These are phyloP conservation scores for Metschnikowia lachancei DNA, from an alignment of 805 yeast species.

Conservation along the genomic window DNA sequence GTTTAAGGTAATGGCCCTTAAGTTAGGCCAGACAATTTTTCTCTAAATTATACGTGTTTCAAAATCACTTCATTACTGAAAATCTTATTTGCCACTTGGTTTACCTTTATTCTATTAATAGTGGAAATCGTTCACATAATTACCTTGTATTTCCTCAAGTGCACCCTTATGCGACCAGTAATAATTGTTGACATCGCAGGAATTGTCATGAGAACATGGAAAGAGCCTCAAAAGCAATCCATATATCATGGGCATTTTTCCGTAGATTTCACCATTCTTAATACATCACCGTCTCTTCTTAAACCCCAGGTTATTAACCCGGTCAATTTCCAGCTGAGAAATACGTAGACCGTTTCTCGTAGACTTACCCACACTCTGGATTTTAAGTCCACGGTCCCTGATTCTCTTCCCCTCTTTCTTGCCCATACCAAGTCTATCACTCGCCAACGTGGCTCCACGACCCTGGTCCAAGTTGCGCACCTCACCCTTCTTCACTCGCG, in stretches of 20 bases:
- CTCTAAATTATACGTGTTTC: too few relatives aligned
- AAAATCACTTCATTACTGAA: too few relatives aligned
- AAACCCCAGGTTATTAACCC: conserved; percentile 24
- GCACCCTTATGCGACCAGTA: too few relatives aligned
- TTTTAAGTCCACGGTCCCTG: conserved; percentile 77
- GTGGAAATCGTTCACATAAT: too few relatives aligned
- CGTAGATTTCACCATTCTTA: not conserved
- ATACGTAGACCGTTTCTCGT: conserved; percentile 78
- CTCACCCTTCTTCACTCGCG: conserved; percentile 66
- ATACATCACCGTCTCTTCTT: conserved; percentile 1
- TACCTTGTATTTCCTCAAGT: too few relatives aligned
- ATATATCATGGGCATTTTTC: not conserved
- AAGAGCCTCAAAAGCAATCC: too few relatives aligned
- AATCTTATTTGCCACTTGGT: too few relatives aligned
- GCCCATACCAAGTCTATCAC: conserved; percentile 52
- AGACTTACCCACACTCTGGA: conserved; percentile 69
- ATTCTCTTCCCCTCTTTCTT: conserved; percentile 35
- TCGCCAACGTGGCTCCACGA: conserved; percentile 48
- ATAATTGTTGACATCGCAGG: too few relatives aligned
- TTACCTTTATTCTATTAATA: too few relatives aligned
- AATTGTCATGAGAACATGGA: too few relatives aligned
- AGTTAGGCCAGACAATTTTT: too few relatives aligned
- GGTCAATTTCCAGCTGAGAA: conserved; percentile 63
- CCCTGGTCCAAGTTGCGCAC: conserved; percentile 56
- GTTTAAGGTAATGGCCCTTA: too few relatives aligned